Evolutionary conservation across 352 stramenopile genomes (phyloP).

Genomic region (Phytopythium oedochilum): DNA sequence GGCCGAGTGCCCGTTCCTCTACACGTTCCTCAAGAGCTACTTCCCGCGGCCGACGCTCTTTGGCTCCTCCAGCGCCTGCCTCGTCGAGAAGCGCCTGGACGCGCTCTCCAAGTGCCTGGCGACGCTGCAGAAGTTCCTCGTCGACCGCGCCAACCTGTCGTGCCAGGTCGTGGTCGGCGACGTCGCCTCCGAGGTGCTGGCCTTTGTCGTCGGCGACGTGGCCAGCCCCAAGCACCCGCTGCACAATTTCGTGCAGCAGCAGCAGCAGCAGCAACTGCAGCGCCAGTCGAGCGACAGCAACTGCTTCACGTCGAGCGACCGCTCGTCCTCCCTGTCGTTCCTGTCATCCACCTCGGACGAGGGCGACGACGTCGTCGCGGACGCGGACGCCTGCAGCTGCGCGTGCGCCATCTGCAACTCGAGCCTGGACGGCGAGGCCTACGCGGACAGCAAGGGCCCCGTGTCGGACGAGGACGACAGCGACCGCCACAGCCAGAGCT

Average conservation of each 20-base stretch:
- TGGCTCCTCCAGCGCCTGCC: constrained; percentile 17
- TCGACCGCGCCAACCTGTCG: constrained; percentile 22
- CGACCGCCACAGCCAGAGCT: constrained; percentile 1
- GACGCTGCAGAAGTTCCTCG: constrained; percentile 32
- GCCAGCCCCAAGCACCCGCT: constrained; percentile 19
- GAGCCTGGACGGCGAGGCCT: constrained; percentile 4
- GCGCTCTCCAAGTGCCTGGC: constrained; percentile 19
- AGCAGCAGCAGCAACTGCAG: constrained; percentile 8
- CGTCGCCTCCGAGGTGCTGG: constrained; percentile 19
- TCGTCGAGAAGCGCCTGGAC: constrained; percentile 17
- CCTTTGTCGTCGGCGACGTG: constrained; percentile 26
- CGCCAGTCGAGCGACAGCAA: background rate
- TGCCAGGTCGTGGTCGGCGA: constrained; percentile 20
- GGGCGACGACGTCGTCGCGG: constrained; percentile 7
- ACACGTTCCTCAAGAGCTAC: constrained; percentile 41
- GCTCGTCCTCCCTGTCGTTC: constrained; percentile 5
- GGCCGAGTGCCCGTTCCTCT: constrained; percentile 46
- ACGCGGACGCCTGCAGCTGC: constrained; percentile 13
- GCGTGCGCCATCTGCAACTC: constrained; percentile 5
- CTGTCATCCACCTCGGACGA: constrained; percentile 9
- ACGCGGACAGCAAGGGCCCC: background rate
- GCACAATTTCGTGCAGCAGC: constrained; percentile 8
- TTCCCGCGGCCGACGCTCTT: constrained; percentile 29
- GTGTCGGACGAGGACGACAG: constrained; percentile 1
- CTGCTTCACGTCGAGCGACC: constrained; percentile 1